Percentiles rank a stretch among this genome's conserved stretches.
These are phyloP conservation scores for Ophidiomyces ophidiicola DNA, from an alignment of 2,329 filamentous ascomycete species.

Conservation along the genomic window DNA sequence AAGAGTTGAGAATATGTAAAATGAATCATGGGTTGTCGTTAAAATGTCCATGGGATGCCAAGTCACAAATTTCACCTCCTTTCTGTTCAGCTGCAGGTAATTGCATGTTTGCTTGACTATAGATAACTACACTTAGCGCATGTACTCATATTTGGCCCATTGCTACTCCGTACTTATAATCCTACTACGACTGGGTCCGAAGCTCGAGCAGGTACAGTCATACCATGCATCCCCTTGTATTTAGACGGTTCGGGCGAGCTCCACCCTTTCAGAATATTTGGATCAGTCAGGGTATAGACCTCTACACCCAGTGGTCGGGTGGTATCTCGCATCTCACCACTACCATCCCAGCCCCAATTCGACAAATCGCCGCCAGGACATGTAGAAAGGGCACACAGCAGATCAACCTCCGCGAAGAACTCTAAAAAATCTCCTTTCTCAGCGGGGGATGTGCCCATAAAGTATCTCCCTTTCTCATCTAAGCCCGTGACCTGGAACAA, in stretches of 20 bases:
- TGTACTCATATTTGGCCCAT: no score
- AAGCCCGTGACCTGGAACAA: conserved; percentile 75
- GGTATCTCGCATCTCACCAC: conserved; percentile 48
- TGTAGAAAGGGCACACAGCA: conserved; percentile 54
- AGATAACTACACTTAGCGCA: no score
- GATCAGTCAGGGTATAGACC: conserved; percentile 52
- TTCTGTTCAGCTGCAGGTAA: no score
- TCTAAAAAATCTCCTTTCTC: conserved; percentile 48
- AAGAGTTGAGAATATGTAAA: no score
- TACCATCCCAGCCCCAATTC: conserved; percentile 64
- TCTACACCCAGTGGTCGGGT: conserved; percentile 66
- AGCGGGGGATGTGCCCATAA: conserved; percentile 49
- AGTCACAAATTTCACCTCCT: no score
- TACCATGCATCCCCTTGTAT: conserved; percentile 56
- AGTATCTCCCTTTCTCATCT: conserved; percentile 59
- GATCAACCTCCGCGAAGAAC: conserved; percentile 68
- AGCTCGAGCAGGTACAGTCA: conserved; percentile 38
- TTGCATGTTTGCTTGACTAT: no score
- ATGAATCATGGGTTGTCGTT: no score
- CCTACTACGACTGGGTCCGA: conserved; percentile 15
- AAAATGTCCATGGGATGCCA: no score
- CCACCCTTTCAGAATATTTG: conserved; percentile 49
- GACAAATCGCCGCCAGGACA: conserved; percentile 74
- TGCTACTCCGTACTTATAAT: no score
- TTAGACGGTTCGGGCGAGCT: conserved; percentile 45